A percentile compares a stretch with the other conserved stretches of the same genome.
Evolutionary conservation across 1,284 basidiomycete species (phyloP).

Genomic region (Malassezia obtusa): DNA sequence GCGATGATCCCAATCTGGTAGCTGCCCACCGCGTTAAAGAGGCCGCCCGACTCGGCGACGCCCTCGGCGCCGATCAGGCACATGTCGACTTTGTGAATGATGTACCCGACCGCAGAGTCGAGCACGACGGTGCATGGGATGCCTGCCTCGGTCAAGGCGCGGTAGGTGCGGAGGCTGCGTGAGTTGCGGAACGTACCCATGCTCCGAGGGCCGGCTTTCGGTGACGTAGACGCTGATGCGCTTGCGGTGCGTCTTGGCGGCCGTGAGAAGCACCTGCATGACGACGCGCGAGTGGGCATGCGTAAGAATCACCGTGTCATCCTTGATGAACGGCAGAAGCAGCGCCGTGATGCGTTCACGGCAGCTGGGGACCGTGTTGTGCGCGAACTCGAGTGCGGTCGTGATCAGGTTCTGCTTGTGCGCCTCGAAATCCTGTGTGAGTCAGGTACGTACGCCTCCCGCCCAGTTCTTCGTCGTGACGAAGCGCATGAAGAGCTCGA

Average conservation of each 20-base stretch:
- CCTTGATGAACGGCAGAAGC: conserved; percentile 83
- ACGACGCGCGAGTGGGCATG: conserved; percentile 94
- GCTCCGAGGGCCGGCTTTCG: conserved; percentile 75
- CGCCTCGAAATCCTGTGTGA: conserved; percentile 59
- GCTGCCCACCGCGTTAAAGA: conserved; percentile 65
- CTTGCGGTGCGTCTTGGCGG: conserved; percentile 65
- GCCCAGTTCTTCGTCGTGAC: conserved; percentile 76
- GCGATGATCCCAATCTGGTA: conserved; percentile 95
- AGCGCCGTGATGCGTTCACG: conserved; percentile 79
- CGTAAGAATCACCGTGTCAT: conserved; percentile 80
- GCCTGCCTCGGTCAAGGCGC: conserved; percentile 56
- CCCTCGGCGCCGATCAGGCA: conserved; percentile 94
- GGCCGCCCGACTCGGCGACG: conserved; percentile 72
- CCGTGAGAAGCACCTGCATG: conserved; percentile 74
- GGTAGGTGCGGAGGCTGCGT: conserved; percentile 31
- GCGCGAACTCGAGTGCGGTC: conserved; percentile 66
- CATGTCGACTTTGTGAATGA: conserved; percentile 89
- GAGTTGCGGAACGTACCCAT: conserved; percentile 35
- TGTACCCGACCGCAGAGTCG: conserved; percentile 91
- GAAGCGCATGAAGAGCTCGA: conserved; percentile 78
- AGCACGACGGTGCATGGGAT: conserved; percentile 90
- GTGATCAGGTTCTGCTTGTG: conserved; percentile 70
- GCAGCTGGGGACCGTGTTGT: conserved; percentile 53
- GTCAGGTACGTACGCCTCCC: conserved; percentile 56
- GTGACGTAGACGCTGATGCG: conserved; percentile 95